Percentiles rank a stretch among this genome's conserved stretches.
Evolutionary conservation across 768 basidiomycete species (phyloP).

Genomic region (Tylopilus sp.): DNA sequence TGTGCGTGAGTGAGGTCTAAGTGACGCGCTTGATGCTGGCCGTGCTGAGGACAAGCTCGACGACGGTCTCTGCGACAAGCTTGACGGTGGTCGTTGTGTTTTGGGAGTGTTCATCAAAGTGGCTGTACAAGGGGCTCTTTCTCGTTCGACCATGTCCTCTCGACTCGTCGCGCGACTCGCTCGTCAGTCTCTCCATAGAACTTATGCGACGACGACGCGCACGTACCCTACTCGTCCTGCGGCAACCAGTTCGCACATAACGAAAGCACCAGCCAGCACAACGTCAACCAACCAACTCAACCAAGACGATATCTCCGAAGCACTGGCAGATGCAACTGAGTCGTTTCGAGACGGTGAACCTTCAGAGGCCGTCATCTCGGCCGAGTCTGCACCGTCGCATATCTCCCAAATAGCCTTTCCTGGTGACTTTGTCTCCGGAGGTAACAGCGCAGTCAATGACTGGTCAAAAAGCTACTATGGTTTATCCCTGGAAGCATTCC

Average conservation of each 20-base stretch:
- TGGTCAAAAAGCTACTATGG: constrained; percentile 91
- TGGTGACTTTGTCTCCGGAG: constrained; percentile 25
- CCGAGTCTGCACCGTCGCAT: constrained; percentile 9
- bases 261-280: constrained; percentile 33
- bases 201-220: constrained; percentile 26
- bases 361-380: constrained; percentile 11
- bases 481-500: constrained; percentile 71
- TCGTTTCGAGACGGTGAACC: constrained; percentile 13
- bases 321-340: constrained; percentile 20
- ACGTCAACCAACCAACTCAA: constrained; percentile 21
- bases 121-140: not conserved
- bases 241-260: constrained; percentile 17
- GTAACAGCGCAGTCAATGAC: constrained; percentile 45
- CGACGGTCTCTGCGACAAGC: constrained; percentile 38
- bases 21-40: constrained; percentile 42
- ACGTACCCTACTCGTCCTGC: constrained; percentile 23
- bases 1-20: constrained; percentile 33
- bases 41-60: constrained; percentile 47
- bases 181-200: constrained; percentile 3
- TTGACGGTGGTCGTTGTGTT: constrained; percentile 33
- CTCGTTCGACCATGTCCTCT: constrained; percentile 13
- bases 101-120: constrained; percentile 21
- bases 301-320: constrained; percentile 18
- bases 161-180: constrained; percentile 12
- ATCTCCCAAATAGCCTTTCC: constrained; percentile 24